Evolutionary conservation across 805 yeast genomes (phyloP), one percentile per base, ranked within the genome.

Genomic region (Ogataea salicorniae): DNA sequence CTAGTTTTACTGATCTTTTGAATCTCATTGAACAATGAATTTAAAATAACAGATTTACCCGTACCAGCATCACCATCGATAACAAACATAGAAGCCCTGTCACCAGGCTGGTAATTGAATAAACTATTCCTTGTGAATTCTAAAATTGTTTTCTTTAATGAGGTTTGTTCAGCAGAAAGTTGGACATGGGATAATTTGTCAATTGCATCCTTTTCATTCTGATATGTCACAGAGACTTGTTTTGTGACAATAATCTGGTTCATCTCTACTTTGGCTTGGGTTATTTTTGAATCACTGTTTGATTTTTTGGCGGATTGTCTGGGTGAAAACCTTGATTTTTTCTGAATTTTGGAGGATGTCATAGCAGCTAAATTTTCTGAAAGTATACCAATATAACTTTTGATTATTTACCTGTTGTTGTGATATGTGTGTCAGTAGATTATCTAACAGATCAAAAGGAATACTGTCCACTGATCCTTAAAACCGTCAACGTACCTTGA

Each of bases 21-120:
- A 15, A 73, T 61, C 15, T 72, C 74, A 47, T 73, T 71, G 54
- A 74, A 72, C 23, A 74, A 41, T 6, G 75, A 56, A 46, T 74
- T 73, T 46, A 73, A 54, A 9, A 73, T 63, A 3, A 71, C 76
- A 15, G 73, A 67, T 51, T 73, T 74, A 13, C 78, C 78, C 0
- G 78, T 74, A 22, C 78, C 78, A 6, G 77, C 77, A 58, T 72
- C 75, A 43, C 78, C 78, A 49, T 72, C 67, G 43, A 74, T 71
- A 1, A 72, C 71, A 54, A 66, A 73, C 52, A 70, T 62, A 0
- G 73, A 60, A 1, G 73, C 59, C 36, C 46, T 52, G 29, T 47
- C 51, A 3, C 54, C 47, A 5, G 23, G n/a, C 3, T 47, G 37
- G 34, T 51, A 46, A 1, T 44, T 44, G n/a, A 47, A 35, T 11